A percentile compares a stretch with the other conserved stretches of the same genome.
phyloP scores from a whole-genome alignment of 129 eudicot genomes.

The Artemisia tridentata region DNA sequence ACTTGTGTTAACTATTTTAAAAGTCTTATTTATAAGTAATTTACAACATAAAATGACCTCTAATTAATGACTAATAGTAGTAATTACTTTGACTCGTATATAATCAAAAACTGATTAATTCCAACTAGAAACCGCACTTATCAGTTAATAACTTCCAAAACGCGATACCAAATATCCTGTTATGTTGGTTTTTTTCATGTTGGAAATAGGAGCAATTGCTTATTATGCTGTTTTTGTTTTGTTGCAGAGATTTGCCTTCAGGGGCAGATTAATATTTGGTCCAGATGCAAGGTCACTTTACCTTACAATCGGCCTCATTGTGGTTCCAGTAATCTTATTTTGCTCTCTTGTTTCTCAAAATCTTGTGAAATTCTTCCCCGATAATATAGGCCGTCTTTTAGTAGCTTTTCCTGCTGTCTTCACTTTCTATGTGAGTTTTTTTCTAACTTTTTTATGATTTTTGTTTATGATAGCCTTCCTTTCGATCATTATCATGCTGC shows the following conservation, averaged over 20 bases:
- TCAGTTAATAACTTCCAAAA: background rate
- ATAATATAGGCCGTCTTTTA: constrained; percentile 34
- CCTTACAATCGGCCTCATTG: constrained; percentile 44
- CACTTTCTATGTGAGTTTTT: constrained; percentile 49
- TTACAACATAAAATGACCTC: too few species aligned
- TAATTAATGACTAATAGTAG: too few species aligned
- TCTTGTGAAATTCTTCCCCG: constrained; percentile 39
- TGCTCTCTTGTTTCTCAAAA: constrained; percentile 50
- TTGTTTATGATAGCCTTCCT: background rate
- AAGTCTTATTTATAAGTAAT: too few species aligned
- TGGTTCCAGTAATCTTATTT: constrained; percentile 51
- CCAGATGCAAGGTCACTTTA: constrained; percentile 49
- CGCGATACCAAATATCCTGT: too few species aligned
- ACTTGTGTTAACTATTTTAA: too few species aligned
- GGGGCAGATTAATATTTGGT: constrained; percentile 63
- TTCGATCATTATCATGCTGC: background rate
- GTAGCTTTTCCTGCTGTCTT: constrained; percentile 35
- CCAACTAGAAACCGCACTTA: background rate
- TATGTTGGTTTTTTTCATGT: too few species aligned
- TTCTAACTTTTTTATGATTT: background rate
- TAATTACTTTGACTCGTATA: background rate
- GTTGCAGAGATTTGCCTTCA: constrained; percentile 47
- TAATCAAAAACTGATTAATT: background rate
- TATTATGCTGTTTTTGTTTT: too few species aligned
- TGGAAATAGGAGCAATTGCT: too few species aligned